These are phyloP conservation scores for Plantago coronopus DNA, from an alignment of 305 asterid genomes.

Conservation along the genomic window DNA sequence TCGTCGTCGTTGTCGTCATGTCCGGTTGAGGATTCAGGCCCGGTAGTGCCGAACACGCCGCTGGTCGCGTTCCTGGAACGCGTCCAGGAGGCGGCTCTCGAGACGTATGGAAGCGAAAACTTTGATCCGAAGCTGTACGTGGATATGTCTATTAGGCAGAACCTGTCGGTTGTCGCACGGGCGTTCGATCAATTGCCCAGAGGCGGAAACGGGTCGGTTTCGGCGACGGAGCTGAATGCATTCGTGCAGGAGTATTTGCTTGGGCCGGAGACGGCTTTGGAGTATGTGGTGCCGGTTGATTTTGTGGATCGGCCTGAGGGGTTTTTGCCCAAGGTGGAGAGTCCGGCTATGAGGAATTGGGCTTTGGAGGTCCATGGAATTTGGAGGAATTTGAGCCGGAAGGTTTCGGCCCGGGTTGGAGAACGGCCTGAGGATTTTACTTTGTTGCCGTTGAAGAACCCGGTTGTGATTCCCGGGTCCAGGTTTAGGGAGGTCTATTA, in stretches of 20 bases:
- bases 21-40: conserved; percentile 31
- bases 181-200: conserved; percentile 41
- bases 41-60: conserved; percentile 51
- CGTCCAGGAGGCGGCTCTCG: conserved; percentile 54
- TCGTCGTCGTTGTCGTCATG: no score
- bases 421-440: conserved; percentile 53
- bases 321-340: conserved; percentile 56
- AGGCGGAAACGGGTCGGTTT: conserved; percentile 37
- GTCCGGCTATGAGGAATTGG: conserved; percentile 55
- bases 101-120: conserved; percentile 40
- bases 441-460: conserved; percentile 61
- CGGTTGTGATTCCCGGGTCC: conserved; percentile 87
- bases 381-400: conserved; percentile 80
- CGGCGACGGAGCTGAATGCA: conserved; percentile 27
- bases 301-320: conserved; percentile 50
- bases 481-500: conserved; percentile 84
- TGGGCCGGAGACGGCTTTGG: conserved; percentile 52
- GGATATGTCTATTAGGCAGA: conserved; percentile 54
- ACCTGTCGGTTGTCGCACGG: conserved; percentile 34
- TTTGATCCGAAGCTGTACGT: conserved; percentile 76
- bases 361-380: conserved; percentile 70
- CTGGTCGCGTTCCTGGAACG: conserved; percentile 49
- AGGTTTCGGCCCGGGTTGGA: conserved; percentile 51
- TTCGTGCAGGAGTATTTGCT: conserved; percentile 40
- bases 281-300: conserved; percentile 47